Base-by-base conservation (phyloP, 2,329 filamentous ascomycete genomes). In the Cytospora piceae region DNA sequence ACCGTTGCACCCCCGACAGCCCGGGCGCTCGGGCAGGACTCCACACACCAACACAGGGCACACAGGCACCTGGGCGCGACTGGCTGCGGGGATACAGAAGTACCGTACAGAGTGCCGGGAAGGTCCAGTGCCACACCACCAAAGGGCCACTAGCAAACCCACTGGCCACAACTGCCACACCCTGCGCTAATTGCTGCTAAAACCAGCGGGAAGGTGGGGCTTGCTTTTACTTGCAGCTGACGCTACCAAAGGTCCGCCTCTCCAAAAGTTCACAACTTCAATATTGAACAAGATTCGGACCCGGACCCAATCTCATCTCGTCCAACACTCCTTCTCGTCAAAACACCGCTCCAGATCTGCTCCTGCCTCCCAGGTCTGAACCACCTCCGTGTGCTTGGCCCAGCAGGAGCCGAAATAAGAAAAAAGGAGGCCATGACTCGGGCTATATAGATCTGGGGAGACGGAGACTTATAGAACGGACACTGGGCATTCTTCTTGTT, bases 261-360 rank as follows among this genome's bases (percentile, higher is more conserved):
- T 51, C 61, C 53, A 63, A 63, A 63, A 63, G 61, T 37, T 57
- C 53, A 63, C 61, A 32, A 63, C 61, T 63, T 57, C 39, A 51
- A 49, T 29, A 62, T 62, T 49, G 60, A 29, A 29, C 60, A 32
- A 34, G 32, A 39, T 32, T 24, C 57, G 37, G 57, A 51, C 56
- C 27, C 32, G 27, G 27, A 29, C 39, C 56, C 29, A 15, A 24
- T 49, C 57, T 58, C 27, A 29, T 29, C 27, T 29, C 27, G 57
- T 7, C 57, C 39, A 59, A 34, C 29, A 32, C 60, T 9, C 37
- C 46, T 49, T 14, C n/a, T 24, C 37, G 24, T 56, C 32, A 34
- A 49, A 11, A 7, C 52, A 46, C n/a, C 46, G 46, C 46, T 49
- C 46, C 46, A 49, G 46, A 22, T 27, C 31, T 56, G 15, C 27